Evolutionary conservation across 345 rosid species (phyloP).

Genomic region (Sisymbrium altissimum): DNA sequence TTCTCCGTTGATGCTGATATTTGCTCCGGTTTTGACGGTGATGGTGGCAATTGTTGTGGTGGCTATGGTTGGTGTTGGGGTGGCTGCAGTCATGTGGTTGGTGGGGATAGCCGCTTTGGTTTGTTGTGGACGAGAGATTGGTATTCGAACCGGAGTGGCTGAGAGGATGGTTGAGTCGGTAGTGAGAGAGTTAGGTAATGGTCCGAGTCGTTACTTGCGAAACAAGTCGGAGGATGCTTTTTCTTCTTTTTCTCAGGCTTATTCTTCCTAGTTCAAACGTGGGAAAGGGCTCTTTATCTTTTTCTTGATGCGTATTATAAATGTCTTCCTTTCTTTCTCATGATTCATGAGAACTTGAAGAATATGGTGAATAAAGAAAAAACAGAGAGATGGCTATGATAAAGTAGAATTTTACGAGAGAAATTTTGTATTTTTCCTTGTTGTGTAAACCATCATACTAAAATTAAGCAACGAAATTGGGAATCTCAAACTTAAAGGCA

Average conservation of each 20-base stretch:
- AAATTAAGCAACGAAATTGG: not conserved
- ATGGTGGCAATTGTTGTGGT: slow-evolving; percentile 25
- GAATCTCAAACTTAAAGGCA: not conserved
- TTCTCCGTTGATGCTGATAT: slow-evolving; percentile 42
- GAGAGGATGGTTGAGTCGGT: slow-evolving; percentile 23
- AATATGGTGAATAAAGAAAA: not conserved
- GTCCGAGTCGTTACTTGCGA: slow-evolving; percentile 6
- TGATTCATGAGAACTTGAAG: not conserved
- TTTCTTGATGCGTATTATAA: not conserved
- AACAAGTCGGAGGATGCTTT: slow-evolving; percentile 1
- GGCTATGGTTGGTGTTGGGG: slow-evolving; percentile 35
- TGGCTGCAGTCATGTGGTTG: slow-evolving; percentile 36
- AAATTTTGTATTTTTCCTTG: not conserved
- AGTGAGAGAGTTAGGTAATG: slow-evolving; percentile 16
- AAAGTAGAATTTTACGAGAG: not conserved
- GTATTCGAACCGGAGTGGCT: slow-evolving; percentile 13
- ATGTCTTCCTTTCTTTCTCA: not conserved
- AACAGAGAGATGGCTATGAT: not conserved
- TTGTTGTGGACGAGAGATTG: slow-evolving; percentile 27
- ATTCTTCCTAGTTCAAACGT: not conserved
- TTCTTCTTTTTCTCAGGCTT: not conserved
- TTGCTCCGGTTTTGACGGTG: slow-evolving; percentile 37
- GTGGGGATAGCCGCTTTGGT: slow-evolving; percentile 36
- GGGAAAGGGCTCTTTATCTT: not conserved
- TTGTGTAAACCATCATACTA: not conserved